phyloP scores from a whole-genome alignment of 768 basidiomycete species.

The Sporobolomyces phaffii region DNA sequence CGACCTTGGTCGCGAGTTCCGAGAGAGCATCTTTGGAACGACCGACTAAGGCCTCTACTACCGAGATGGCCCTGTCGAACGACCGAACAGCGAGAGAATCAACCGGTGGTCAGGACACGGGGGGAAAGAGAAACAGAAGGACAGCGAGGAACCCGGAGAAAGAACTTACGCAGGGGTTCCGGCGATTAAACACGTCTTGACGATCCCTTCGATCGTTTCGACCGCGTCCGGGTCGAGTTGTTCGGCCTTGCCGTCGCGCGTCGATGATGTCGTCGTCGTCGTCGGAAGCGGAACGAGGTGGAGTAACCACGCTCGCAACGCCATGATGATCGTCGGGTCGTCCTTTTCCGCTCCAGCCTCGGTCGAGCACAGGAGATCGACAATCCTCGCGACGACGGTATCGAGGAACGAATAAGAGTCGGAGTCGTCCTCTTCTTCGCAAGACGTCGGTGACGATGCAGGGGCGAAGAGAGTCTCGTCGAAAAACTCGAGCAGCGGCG shows the following conservation, averaged over 20 bases:
- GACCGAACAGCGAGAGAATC: too few species aligned
- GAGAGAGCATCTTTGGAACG: not conserved
- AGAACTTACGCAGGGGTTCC: not conserved
- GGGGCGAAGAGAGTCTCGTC: slow-evolving; percentile 10
- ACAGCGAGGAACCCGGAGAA: not conserved
- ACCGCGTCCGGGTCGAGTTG: not conserved
- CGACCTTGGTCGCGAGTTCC: not conserved
- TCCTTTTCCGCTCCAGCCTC: not conserved
- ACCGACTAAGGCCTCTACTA: too few species aligned
- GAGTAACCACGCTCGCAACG: slow-evolving; percentile 14
- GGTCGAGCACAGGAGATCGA: slow-evolving; percentile 9
- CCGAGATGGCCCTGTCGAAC: too few species aligned
- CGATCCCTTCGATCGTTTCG: slow-evolving; percentile 3
- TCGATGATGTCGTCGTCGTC: not conserved
- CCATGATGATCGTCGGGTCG: slow-evolving; percentile 3
- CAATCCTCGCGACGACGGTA: not conserved
- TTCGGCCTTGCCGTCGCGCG: not conserved
- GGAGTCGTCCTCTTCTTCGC: not conserved
- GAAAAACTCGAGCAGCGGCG: slow-evolving; percentile 24
- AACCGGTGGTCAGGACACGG: too few species aligned
- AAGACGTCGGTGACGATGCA: not conserved
- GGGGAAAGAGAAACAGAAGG: too few species aligned
- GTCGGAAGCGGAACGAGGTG: not conserved
- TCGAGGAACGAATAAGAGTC: not conserved
- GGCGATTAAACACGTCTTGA: slow-evolving; percentile 21